Evolutionary conservation across 2,329 filamentous ascomycete genomes (phyloP), one percentile per base, ranked within the genome.

Genomic region (Ophiostoma sp.): DNA sequence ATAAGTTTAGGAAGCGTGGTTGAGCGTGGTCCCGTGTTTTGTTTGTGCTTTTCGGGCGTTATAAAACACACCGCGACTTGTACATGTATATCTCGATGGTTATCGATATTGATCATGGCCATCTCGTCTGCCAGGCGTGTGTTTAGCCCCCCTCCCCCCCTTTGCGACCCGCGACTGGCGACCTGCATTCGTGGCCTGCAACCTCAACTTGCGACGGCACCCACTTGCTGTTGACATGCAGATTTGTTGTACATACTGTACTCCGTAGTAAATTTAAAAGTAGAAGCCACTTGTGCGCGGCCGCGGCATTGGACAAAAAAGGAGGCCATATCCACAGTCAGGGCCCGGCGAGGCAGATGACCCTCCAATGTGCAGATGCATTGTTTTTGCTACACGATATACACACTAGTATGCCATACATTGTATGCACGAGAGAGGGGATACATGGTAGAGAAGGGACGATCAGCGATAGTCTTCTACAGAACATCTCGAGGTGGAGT

Each of bases 21-120:
- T 11, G 52, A 57, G 52, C 52, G 52, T 57, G 44, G 17, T 57
- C n/a, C n/a, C n/a, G 23, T 17, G 52, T 27, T n/a, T 23, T 20
- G 17, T 20, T n/a, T 52, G 5, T 15, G 17, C n/a, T 7, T 7
- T 48, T 48, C 54, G 15, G 54, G n/a, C 54, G 57, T 62, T 27
- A 57, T 68, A 54, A 68, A 70, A 70, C 69, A 68, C 66, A 68
- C 69, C 57, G 69, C 69, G 66, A 44, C 57, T 62, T 62, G 48
- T 8, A 60, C 13, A 41, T 39, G 8, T 39, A 17, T 57, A n/a
- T 57, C 11, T 13, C 10, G 52, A 23, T 31, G 52, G 11, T 6
- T 31, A 31, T 33, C 33, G 11, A 27, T 62, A 4, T 8, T n/a
- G 20, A 11, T 54, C n/a, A 57, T 27, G 23, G 52, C 8, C 52